Evolutionary conservation across 2,329 filamentous ascomycete genomes (phyloP), one percentile per base, ranked within the genome.

Genomic region (Colletotrichum sidae): DNA sequence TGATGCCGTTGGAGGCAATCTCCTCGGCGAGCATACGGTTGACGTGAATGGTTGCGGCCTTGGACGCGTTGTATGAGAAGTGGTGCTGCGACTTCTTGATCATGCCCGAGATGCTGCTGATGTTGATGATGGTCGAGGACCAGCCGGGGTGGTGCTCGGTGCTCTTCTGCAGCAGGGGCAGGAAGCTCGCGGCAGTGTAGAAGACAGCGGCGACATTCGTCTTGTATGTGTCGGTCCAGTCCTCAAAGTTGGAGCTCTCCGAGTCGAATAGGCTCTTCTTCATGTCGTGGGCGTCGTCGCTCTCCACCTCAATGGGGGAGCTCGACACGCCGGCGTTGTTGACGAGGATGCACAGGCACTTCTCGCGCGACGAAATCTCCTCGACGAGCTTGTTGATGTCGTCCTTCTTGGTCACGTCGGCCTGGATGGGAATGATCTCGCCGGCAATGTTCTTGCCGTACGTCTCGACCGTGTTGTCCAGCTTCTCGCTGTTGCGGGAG

Each of bases 161-260:
- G 70, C 70, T 80, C 25, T 82, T 82, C 72, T 89, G 84, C 55
- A 92, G 81, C 4, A 91, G 79, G 0, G 89, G 88, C 1, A 88
- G 84, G 49, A 91, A 83, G 0, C 87, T 84, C 54, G 89, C 83
- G 0, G 88, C 89, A 54, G 86, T 82, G 69, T 90, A 91, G 79
- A 88, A 91, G 60, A 88, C 82, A 65, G 85, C 86, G 38, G 92
- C 87, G 10, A 94, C 92, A 69, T 96, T 94, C 17, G 91, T 92
- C 64, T 87, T 86, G 80, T 91, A 94, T 0, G 88, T 87, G 45
- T 85, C 78, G n/a, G 84, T 84, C 93, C 92, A 96, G 70, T 90
- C 87, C 39, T 92, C 87, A 61, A 92, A 83, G 0, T 80, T 86
- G 3, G 78, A 74, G 1, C 76, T 71, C 60, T 90, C 83, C 46